These are phyloP conservation scores for Cryptosporidium sp. DNA, from an alignment of 169 alveolate species.

Conservation along the genomic window DNA sequence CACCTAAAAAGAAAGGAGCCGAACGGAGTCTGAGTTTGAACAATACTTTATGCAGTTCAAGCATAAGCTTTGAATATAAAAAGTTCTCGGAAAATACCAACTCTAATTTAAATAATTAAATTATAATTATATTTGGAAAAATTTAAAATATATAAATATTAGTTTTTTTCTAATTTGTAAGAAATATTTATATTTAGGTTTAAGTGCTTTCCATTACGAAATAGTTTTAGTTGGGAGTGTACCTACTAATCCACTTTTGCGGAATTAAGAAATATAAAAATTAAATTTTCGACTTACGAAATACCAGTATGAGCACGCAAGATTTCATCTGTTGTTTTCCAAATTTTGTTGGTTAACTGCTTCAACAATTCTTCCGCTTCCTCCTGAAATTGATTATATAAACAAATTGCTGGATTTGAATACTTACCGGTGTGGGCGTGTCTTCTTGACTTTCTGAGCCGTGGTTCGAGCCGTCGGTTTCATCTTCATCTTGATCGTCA, in stretches of 20 bases:
- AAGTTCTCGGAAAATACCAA: constrained; percentile 16
- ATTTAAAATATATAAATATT: not conserved
- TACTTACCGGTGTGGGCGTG: constrained; percentile 59
- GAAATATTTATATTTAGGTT: not conserved
- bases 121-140: not conserved
- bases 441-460: constrained; percentile 25
- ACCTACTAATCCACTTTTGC: constrained; percentile 65
- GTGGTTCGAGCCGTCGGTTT: not conserved
- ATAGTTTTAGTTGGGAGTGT: constrained; percentile 54
- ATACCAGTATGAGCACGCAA: constrained; percentile 75
- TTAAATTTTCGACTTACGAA: constrained; percentile 24
- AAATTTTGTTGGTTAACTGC: constrained; percentile 47
- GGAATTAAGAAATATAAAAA: not conserved
- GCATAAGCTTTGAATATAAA: not conserved
- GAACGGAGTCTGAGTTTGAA: not conserved
- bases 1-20: not conserved
- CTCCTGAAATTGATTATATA: constrained; percentile 37
- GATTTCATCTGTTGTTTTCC: constrained; percentile 70
- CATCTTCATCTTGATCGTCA: not conserved
- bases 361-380: constrained; percentile 49
- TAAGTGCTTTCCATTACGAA: not conserved
- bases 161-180: constrained; percentile 9
- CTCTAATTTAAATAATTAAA: constrained; percentile 2
- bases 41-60: constrained; percentile 3
- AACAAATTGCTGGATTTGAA: not conserved